Evolutionary conservation across 2,329 filamentous ascomycete genomes (phyloP), one percentile per base, ranked within the genome.

Genomic region (Ophiostoma himal-ulmi): DNA sequence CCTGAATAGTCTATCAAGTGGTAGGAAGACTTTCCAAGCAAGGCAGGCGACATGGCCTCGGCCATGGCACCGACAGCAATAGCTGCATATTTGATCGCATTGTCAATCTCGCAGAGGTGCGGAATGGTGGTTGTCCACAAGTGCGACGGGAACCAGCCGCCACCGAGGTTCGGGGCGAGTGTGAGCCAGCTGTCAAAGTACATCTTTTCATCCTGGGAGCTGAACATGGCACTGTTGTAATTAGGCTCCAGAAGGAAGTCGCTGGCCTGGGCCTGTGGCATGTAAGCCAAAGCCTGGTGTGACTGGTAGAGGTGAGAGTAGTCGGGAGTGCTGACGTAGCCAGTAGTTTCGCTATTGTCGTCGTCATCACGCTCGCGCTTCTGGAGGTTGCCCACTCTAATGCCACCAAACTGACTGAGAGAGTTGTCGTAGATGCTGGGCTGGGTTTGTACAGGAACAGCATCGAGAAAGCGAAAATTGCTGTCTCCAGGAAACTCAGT

Each of bases 41-140:
- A 41, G 1, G 60, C 71, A 1, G 70, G 71, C n/a, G 71, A 67
- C 72, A 72, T 69, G 54, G 73, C 73, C 67, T 72, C 62, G n/a
- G 71, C 68, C 73, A 78, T 76, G 26, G 77, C 77, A 26, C 80
- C 80, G 14, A 81, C 76, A 8, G 80, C 80, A 41, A 80, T 75
- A 70, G 77, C 78, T 22, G 80, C 80, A 65, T 78, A 78, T 8
- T 77, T 76, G 13, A 82, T 75, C 2, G 79, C 77, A 10, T 76
- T 73, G 66, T 79, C 77, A 34, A 77, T 73, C 14, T 73, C 76
- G 20, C 78, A 74, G 14, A 82, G 75, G 20, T 77, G 76, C 2
- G 79, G 79, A 7, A 81, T 77, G 1, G 75, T 76, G 6, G 75
- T 73, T 14, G 74, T 77, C 78, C 80, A 82, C n/a, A 81, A 78